Evolutionary conservation across 73 alveolate genomes (phyloP).

Genomic region (Uronychia binucleata): DNA sequence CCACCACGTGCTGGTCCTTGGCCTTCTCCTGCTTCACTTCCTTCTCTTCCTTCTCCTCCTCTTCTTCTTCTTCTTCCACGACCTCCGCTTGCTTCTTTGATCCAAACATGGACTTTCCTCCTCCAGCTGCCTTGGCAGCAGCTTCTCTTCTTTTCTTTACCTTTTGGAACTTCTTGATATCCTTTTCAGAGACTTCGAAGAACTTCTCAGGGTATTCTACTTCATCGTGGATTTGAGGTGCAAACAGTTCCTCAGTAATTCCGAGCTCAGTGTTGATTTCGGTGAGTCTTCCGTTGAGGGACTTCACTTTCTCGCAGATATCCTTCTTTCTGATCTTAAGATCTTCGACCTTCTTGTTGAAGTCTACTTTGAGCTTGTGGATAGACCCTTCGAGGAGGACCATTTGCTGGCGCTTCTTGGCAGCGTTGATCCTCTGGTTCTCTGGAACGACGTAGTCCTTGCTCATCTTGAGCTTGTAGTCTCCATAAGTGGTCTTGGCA

Average conservation of each 20-base stretch:
- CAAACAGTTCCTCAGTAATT: constrained; percentile 62
- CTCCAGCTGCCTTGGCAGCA: constrained; percentile 54
- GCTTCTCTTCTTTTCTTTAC: constrained; percentile 30
- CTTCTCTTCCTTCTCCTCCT: constrained; percentile 60
- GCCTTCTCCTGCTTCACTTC: constrained; percentile 73
- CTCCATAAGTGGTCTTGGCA: constrained; percentile 82
- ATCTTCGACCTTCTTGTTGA: constrained; percentile 79
- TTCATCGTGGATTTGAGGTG: constrained; percentile 69
- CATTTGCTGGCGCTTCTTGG: constrained; percentile 90
- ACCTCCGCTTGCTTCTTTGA: constrained; percentile 61
- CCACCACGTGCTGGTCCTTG: constrained; percentile 46
- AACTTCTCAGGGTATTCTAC: constrained; percentile 76
- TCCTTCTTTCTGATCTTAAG: constrained; percentile 78
- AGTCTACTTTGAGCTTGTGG: constrained; percentile 83
- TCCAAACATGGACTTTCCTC: constrained; percentile 45
- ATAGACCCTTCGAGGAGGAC: constrained; percentile 87
- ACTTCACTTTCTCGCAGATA: constrained; percentile 65
- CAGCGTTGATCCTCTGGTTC: constrained; percentile 84
- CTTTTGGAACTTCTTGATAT: constrained; percentile 37
- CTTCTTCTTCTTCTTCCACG: constrained; percentile 72
- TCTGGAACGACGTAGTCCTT: constrained; percentile 82
- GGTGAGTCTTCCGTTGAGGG: constrained; percentile 63
- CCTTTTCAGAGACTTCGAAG: constrained; percentile 54
- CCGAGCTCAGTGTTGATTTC: constrained; percentile 81
- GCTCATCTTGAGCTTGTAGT: constrained; percentile 80